Evolutionary conservation across 176 grass and related monocot genomes (phyloP), one percentile per base, ranked within the genome.

Genomic region (Rhynchospora breviuscula): DNA sequence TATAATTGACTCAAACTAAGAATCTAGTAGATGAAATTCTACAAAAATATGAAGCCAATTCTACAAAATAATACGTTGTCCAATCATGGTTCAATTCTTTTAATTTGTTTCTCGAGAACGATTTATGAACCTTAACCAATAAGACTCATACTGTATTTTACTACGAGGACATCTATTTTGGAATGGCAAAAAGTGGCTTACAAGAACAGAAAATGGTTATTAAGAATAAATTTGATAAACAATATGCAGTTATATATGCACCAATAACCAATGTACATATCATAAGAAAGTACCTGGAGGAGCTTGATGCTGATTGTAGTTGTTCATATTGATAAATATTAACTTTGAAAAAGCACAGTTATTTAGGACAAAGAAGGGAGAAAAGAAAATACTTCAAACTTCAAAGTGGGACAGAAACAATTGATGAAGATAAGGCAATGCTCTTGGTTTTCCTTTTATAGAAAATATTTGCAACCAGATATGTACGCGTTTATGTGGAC

Each of bases 221-320:
- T 5, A 5, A 40, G 35, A 40, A 40, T 40, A 40, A 40, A 40
- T 40, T 40, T 40, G 2, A 40, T 40, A 40, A 40, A 40, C 35
- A 40, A 40, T 4, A 4, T 40, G 14, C 31, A 67, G 5, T 10
- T 1, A 66, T 22, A 25, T 3, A 22, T 25, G 60, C 35, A 10
- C n/a, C 6, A 61, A 21, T 61, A 21, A 61, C 4, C 2, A 62
- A 62, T 22, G 22, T 19, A 62, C 19, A 23, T 19, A 15, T 9
- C 8, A 9, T 62, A 66, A 66, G 5, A 31, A 66, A 10, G 7
- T 78, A 78, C 73, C 73, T 57, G 73, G 51, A 57, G 72, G 72
- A 76, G 6, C 21, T 78, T 33, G 73, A 8, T 78, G 51, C 25
- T 78, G 73, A 56, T 78, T 57, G 73, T 78, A 78, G 51, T 78